These are phyloP conservation scores for Clohesyomyces aquaticus DNA, from an alignment of 495 filamentous ascomycete genomes.

Conservation along the genomic window DNA sequence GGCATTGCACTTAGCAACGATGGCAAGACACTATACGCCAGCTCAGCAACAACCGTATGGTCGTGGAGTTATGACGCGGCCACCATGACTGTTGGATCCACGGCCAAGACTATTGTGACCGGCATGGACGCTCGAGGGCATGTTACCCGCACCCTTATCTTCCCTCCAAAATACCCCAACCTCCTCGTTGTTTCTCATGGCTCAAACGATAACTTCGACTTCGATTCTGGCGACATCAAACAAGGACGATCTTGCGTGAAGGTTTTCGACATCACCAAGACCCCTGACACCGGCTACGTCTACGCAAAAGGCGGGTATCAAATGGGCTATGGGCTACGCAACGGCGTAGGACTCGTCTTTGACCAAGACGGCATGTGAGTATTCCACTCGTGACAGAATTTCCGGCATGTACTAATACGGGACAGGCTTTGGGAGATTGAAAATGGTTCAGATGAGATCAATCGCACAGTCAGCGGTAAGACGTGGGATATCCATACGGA, in stretches of 20 bases:
- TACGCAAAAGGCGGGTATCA: slow-evolving; percentile 32
- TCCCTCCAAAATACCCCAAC: slow-evolving; percentile 33
- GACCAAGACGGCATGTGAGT: slow-evolving; percentile 35
- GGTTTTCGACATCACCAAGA: slow-evolving; percentile 32
- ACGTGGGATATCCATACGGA: slow-evolving; percentile 32
- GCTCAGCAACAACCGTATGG: slow-evolving; percentile 28
- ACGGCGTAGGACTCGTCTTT: slow-evolving; percentile 36
- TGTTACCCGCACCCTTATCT: slow-evolving; percentile 26
- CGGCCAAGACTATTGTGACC: slow-evolving; percentile 10
- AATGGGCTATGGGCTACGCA: slow-evolving; percentile 36
- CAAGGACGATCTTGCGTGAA: slow-evolving; percentile 30
- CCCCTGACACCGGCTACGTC: slow-evolving; percentile 25
- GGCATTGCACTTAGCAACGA: slow-evolving; percentile 32
- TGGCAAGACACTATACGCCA: slow-evolving; percentile 39
- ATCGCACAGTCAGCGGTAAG: slow-evolving; percentile 11
- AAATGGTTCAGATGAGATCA: slow-evolving; percentile 36
- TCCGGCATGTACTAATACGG: not conserved
- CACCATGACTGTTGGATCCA: slow-evolving; percentile 9
- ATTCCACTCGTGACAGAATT: not conserved
- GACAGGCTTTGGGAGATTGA: slow-evolving; percentile 37
- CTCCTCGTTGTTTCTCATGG: slow-evolving; percentile 37
- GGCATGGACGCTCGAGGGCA: slow-evolving; percentile 34
- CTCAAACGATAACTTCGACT: slow-evolving; percentile 38
- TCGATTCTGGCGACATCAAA: slow-evolving; percentile 25
- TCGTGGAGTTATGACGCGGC: slow-evolving; percentile 28